phyloP scores from a whole-genome alignment of 2,329 filamentous ascomycete genomes.

The Stachybotrys chartarum region DNA sequence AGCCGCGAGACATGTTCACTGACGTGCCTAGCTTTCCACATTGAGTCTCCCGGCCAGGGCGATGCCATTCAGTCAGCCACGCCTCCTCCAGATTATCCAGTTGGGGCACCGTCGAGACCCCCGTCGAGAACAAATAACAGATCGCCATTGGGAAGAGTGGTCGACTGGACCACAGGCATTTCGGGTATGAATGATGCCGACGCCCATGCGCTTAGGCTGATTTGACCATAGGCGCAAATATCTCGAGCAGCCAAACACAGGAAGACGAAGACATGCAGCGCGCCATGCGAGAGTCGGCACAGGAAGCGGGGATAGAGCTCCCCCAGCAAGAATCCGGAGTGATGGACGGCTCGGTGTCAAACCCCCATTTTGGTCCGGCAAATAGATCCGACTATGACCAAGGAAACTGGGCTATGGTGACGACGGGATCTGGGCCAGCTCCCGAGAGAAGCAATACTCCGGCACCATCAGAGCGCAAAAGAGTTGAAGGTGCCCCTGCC shows the following conservation, averaged over 20 bases:
- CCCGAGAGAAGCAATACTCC: slow-evolving; percentile 11
- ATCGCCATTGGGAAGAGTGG: slow-evolving; percentile 47
- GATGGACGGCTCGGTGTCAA: slow-evolving; percentile 27
- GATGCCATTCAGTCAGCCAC: slow-evolving; percentile 35
- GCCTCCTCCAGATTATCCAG: slow-evolving; percentile 30
- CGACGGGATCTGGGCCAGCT: slow-evolving; percentile 13
- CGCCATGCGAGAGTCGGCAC: slow-evolving; percentile 48
- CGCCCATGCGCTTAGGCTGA: slow-evolving; percentile 1
- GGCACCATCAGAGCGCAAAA: slow-evolving; percentile 35
- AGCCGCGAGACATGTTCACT: slow-evolving; percentile 8
- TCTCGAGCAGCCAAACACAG: slow-evolving; percentile 28
- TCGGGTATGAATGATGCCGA: background rate
- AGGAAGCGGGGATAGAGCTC: slow-evolving; percentile 38
- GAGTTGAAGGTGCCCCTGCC: slow-evolving; percentile 35
- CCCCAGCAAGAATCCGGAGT: slow-evolving; percentile 44
- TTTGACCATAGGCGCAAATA: slow-evolving; percentile 24
- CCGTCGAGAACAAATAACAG: slow-evolving; percentile 51
- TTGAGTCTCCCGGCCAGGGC: slow-evolving; percentile 43
- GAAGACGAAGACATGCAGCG: slow-evolving; percentile 50
- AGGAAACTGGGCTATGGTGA: slow-evolving; percentile 53
- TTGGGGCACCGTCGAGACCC: slow-evolving; percentile 50
- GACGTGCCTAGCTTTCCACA: slow-evolving; percentile 41
- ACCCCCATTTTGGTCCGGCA: slow-evolving; percentile 53
- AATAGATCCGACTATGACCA: slow-evolving; percentile 48
- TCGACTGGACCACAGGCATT: slow-evolving; percentile 31